phyloP scores from a whole-genome alignment of 495 filamentous ascomycete species.

The Apiosordaria backusii region DNA sequence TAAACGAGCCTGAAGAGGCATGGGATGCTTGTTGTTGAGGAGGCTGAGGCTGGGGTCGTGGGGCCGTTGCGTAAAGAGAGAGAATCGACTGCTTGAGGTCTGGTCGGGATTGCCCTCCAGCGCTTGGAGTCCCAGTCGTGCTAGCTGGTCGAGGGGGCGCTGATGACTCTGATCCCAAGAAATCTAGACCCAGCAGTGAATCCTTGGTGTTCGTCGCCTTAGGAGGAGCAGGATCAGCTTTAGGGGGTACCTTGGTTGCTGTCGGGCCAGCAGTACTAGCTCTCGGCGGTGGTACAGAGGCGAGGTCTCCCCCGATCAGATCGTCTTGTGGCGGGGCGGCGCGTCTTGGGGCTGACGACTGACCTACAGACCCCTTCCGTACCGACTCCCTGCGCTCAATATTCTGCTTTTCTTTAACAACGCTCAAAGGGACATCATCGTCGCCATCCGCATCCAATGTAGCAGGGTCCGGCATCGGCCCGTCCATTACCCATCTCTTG shows the following conservation, averaged over 20 bases:
- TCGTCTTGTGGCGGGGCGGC: constrained; percentile 41
- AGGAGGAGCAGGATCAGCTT: constrained; percentile 59
- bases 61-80: constrained; percentile 87
- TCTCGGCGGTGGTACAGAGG: constrained; percentile 36
- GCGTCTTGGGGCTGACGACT: constrained; percentile 28
- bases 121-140: constrained; percentile 57
- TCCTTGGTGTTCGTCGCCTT: constrained; percentile 61
- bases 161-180: constrained; percentile 70
- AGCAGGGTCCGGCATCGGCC: constrained; percentile 83
- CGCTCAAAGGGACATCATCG: constrained; percentile 66
- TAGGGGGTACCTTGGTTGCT: constrained; percentile 63
- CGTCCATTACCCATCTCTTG: constrained; percentile 98
- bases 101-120: constrained; percentile 69
- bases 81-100: constrained; percentile 97
- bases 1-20: constrained; percentile 37
- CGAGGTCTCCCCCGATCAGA: constrained; percentile 48
- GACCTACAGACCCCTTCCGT: constrained; percentile 41
- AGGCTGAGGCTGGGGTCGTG: constrained; percentile 58
- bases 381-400: constrained; percentile 48
- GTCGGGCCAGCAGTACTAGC: constrained; percentile 60
- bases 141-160: constrained; percentile 69
- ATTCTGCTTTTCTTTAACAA: constrained; percentile 56
- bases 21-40: constrained; percentile 50
- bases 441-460: constrained; percentile 81
- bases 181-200: constrained; percentile 89